Evolutionary conservation across 2,329 filamentous ascomycete genomes (phyloP).

Genomic region (Penicillium nordicum): DNA sequence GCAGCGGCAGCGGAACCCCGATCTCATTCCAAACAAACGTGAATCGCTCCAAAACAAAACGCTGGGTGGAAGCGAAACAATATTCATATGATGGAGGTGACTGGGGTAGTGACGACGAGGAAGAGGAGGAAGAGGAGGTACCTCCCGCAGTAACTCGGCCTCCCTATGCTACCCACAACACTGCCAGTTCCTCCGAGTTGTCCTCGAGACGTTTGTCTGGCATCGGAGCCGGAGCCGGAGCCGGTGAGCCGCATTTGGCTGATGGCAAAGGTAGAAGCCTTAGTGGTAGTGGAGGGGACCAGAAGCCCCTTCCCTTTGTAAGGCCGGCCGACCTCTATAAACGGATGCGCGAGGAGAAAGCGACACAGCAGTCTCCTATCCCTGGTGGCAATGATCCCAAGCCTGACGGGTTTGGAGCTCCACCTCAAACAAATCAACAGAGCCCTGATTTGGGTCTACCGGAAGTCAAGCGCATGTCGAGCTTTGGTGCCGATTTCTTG

Average conservation of each 20-base stretch:
- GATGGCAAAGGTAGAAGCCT: conserved; percentile 28
- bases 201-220: conserved; percentile 19
- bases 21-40: conserved; percentile 77
- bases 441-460: conserved; percentile 36
- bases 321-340: conserved; percentile 75
- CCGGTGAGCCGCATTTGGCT: conserved; percentile 15
- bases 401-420: not conserved
- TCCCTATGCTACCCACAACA: conserved; percentile 27
- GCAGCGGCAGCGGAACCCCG: conserved; percentile 38
- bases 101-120: conserved; percentile 71
- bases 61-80: conserved; percentile 88
- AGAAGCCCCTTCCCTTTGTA: conserved; percentile 61
- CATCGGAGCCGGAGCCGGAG: conserved; percentile 7
- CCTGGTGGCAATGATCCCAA: not conserved
- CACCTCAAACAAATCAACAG: conserved; percentile 10
- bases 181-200: conserved; percentile 24
- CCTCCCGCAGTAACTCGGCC: conserved; percentile 34
- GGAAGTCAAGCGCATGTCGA: conserved; percentile 43
- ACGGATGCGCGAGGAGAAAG: conserved; percentile 64
- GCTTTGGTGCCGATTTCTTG: conserved; percentile 32
- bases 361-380: not conserved
- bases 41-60: conserved; percentile 83
- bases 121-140: conserved; percentile 58
- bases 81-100: conserved; percentile 90
- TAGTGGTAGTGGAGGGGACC: conserved; percentile 7